A percentile compares a stretch with the other conserved stretches of the same genome.
These are phyloP conservation scores for Suillus ampliporus DNA, from an alignment of 768 basidiomycete species.

Conservation along the genomic window DNA sequence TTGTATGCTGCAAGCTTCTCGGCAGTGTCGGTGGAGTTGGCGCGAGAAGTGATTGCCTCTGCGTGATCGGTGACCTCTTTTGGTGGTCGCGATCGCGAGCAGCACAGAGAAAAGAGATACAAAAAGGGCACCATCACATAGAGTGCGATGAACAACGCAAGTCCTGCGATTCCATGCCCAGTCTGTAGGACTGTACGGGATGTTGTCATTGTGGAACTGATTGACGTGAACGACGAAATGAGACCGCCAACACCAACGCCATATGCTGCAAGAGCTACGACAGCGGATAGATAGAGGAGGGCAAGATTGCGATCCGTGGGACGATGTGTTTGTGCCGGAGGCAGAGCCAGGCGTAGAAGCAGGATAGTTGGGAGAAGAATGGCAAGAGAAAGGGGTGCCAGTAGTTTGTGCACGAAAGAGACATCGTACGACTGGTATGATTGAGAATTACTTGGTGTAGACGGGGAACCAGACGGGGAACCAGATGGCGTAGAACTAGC, in stretches of 20 bases:
- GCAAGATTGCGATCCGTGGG: constrained; percentile 27
- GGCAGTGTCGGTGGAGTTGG: constrained; percentile 45
- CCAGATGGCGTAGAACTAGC: constrained; percentile 28
- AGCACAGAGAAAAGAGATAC: constrained; percentile 37
- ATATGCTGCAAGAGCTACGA: constrained; percentile 55
- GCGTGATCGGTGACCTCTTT: constrained; percentile 30
- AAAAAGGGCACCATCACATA: constrained; percentile 58
- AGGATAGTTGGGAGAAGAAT: constrained; percentile 49
- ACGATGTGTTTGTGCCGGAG: constrained; percentile 35
- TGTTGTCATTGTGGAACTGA: constrained; percentile 34
- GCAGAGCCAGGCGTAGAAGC: constrained; percentile 47
- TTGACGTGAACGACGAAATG: constrained; percentile 65
- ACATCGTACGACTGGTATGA: constrained; percentile 43
- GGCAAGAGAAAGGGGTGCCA: constrained; percentile 55
- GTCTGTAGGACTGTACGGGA: constrained; percentile 53
- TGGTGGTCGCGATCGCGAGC: constrained; percentile 17
- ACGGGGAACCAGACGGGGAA: constrained; percentile 18
- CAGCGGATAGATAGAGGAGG: constrained; percentile 42
- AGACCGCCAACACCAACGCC: constrained; percentile 68
- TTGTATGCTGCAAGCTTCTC: constrained; percentile 45
- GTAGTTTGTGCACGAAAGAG: constrained; percentile 51
- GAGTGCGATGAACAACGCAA: constrained; percentile 66
- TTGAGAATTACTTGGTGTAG: constrained; percentile 27
- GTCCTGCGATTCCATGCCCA: constrained; percentile 65
- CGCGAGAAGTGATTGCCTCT: constrained; percentile 34